Conservation (phyloP, 1,284 basidiomycete genomes). For the Irpex lacteus region DNA sequence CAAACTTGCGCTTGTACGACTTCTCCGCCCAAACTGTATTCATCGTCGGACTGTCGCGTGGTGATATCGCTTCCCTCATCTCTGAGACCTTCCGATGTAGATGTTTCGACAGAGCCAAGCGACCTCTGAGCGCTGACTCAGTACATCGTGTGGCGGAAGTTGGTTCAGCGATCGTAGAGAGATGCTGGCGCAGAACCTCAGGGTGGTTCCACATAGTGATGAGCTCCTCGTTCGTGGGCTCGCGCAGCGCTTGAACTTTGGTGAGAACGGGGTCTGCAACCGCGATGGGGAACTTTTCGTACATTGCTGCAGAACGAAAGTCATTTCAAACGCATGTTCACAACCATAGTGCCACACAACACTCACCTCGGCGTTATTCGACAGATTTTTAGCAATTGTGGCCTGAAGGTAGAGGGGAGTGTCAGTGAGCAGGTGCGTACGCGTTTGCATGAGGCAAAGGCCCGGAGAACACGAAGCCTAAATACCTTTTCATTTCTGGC, state of each 20-base stretch:
- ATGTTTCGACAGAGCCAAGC: neutral
- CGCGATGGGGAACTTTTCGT: neutral
- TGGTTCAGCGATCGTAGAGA: neutral
- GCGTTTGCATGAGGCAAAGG: neutral
- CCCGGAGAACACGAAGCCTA: neutral
- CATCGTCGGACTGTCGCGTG: slow-evolving; percentile 1
- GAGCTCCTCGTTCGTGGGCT: neutral
- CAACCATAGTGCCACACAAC: neutral
- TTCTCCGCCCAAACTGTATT: neutral
- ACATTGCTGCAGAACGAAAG: neutral
- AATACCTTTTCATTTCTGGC: neutral
- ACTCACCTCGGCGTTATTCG: neutral
- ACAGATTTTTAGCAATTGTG: neutral
- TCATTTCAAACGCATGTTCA: neutral
- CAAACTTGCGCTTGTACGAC: slow-evolving; percentile 4
- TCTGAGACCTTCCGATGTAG: neutral
- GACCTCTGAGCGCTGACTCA: neutral
- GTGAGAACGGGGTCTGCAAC: neutral
- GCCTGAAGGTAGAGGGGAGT: neutral
- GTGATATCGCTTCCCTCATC: neutral
- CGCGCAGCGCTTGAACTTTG: neutral
- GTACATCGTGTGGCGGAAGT: neutral
- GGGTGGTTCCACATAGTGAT: slow-evolving; percentile 2
- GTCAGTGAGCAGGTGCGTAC: neutral
- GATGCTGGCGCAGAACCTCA: slow-evolving; percentile 2